Percentiles rank a stretch among this genome's conserved stretches.
Conservation (phyloP, 73 alveolate genomes). For the Paramecium caudatum region DNA sequence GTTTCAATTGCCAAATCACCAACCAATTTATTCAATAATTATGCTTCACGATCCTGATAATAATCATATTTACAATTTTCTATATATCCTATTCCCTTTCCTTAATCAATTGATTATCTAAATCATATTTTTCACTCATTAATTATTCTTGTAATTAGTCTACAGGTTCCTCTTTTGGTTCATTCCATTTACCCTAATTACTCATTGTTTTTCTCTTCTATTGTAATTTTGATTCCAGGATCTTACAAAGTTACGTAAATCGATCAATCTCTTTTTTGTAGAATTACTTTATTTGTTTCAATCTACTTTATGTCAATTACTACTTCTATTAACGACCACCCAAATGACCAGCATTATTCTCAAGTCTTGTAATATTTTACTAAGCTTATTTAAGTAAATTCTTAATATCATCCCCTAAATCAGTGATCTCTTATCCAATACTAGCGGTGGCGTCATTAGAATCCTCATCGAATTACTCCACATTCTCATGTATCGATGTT, state of each 20-base stretch:
- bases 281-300: slow-evolving; percentile 22
- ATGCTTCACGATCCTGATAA: slow-evolving; percentile 31
- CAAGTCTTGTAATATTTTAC: neutral
- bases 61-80: neutral
- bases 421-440: slow-evolving; percentile 6
- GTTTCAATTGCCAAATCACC: slow-evolving; percentile 22
- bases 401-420: neutral
- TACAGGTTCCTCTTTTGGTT: neutral
- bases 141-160: slow-evolving; percentile 24
- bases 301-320: neutral
- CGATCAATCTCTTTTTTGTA: slow-evolving; percentile 38
- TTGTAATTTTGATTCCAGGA: neutral
- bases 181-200: neutral
- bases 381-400: neutral
- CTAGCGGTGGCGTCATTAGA: neutral
- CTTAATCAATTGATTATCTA: slow-evolving; percentile 10
- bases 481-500: slow-evolving; percentile 10
- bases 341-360: slow-evolving; percentile 44
- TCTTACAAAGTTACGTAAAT: neutral
- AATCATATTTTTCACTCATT: slow-evolving; percentile 8
- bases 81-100: slow-evolving; percentile 26
- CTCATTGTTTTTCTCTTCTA: slow-evolving; percentile 7
- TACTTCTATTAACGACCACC: slow-evolving; percentile 16
- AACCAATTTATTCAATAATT: neutral
- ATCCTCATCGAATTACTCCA: neutral